Evolutionary conservation across 139 green algal genomes (phyloP), one percentile per base, ranked within the genome.

Genomic region (Chlorella sp.): DNA sequence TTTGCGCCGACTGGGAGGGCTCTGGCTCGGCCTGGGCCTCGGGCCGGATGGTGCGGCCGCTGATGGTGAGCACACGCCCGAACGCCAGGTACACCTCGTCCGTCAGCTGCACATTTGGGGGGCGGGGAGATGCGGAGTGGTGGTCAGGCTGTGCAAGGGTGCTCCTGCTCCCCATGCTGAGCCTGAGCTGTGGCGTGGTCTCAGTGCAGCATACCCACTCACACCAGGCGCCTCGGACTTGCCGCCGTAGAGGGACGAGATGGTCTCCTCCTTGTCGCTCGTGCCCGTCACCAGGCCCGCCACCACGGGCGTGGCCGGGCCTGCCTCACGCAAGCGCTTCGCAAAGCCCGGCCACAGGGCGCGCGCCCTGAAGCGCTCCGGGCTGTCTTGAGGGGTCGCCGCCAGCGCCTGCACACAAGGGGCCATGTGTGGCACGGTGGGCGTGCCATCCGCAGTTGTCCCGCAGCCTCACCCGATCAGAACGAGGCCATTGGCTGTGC

Each of bases 41-140:
- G 0, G 29, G 5, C 23, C 69, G 35, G 67, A 84, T 84, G 60
- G 79, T 84, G 66, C 79, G 79, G 17, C 79, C 79, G 29, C 70
- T 78, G 70, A 81, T 81, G 60, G 79, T 84, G 2, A 84, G 73
- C 66, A 84, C 74, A 2, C 33, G 35, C 22, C 79, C 79, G 30
- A 84, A 65, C 17, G 27, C 62, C 33, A 59, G 26, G 61, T 81
- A 84, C 49, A 84, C 61, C 0, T 35, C 50, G 67, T 84, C 79
- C 23, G 63, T 67, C 1, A 55, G 31, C 72, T 80, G 62, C 33
- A 62, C 32, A 59, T 33, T 31, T 31, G n/a, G n/a, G n/a, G n/a
- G n/a, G n/a, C n/a, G n/a, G n/a, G n/a, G n/a, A n/a, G n/a, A n/a
- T n/a, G n/a, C n/a, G n/a, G n/a, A n/a, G n/a, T n/a, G n/a, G n/a